phyloP scores from a whole-genome alignment of 768 basidiomycete species.

The Fomitopsis serialis region DNA sequence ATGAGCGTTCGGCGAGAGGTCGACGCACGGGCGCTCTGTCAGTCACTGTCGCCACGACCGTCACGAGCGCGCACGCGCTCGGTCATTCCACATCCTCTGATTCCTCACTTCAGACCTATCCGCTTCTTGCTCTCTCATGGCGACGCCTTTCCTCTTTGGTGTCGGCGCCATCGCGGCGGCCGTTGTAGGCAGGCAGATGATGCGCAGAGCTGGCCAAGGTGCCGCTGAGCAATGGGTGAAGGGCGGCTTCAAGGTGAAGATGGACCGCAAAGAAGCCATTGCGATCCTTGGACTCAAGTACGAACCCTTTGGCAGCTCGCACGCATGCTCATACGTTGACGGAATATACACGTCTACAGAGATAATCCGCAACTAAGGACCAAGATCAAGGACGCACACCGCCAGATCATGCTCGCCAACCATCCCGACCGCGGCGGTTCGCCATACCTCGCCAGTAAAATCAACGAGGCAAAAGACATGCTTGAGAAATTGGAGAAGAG shows the following conservation, averaged over 20 bases:
- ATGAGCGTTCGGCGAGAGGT: too few species aligned
- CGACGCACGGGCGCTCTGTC: too few species aligned
- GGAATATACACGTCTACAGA: constrained; percentile 36
- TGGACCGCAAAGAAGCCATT: constrained; percentile 93
- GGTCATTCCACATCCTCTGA: too few species aligned
- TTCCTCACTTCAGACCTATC: not conserved
- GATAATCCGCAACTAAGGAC: constrained; percentile 74
- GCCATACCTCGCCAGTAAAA: constrained; percentile 97
- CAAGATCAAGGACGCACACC: constrained; percentile 90
- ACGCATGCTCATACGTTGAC: not conserved
- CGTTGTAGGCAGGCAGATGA: constrained; percentile 63
- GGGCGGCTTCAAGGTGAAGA: constrained; percentile 93
- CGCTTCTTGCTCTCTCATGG: constrained; percentile 39
- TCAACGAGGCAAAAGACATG: constrained; percentile 96
- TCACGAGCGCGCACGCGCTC: too few species aligned
- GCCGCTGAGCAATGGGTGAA: constrained; percentile 83
- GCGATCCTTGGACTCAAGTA: constrained; percentile 90
- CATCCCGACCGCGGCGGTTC: constrained; percentile 98
- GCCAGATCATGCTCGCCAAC: constrained; percentile 96
- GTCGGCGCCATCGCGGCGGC: constrained; percentile 75
- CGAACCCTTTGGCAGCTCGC: constrained; percentile 4
- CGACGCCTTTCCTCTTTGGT: constrained; percentile 73
- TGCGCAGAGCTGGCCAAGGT: constrained; percentile 58
- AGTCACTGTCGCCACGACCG: too few species aligned
- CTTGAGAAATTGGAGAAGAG: constrained; percentile 66